A percentile compares a stretch with the other conserved stretches of the same genome.
Evolutionary conservation across 306 rosid genomes (phyloP).

Genomic region (Acacia acuminata): DNA sequence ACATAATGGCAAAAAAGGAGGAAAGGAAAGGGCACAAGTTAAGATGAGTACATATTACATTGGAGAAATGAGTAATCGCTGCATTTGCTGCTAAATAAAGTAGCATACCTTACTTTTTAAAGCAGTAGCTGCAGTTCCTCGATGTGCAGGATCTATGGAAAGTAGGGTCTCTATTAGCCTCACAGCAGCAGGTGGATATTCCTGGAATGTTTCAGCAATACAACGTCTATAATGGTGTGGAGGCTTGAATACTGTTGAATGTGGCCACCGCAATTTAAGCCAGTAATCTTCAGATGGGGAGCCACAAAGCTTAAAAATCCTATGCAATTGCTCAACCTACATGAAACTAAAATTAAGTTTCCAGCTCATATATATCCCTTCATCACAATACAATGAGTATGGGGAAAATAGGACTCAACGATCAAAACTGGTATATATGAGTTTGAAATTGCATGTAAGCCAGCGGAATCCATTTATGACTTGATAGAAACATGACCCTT

Average conservation of each 20-base stretch:
- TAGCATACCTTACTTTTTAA: slow-evolving; percentile 69
- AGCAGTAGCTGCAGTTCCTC: slow-evolving; percentile 84
- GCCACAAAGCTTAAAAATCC: slow-evolving; percentile 94
- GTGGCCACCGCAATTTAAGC: slow-evolving; percentile 59
- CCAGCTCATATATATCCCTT: slow-evolving; percentile 18
- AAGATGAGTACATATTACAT: slow-evolving; percentile 22
- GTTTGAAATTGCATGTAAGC: not conserved
- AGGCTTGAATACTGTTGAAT: slow-evolving; percentile 70
- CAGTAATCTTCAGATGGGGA: slow-evolving; percentile 94
- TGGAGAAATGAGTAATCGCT: slow-evolving; percentile 2
- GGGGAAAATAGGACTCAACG: slow-evolving; percentile 7
- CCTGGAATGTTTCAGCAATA: slow-evolving; percentile 73
- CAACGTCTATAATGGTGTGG: slow-evolving; percentile 79
- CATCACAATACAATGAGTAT: not conserved
- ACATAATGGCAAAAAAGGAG: not conserved
- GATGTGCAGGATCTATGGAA: slow-evolving; percentile 67
- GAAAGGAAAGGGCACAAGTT: not conserved
- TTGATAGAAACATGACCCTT: not conserved
- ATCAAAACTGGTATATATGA: slow-evolving; percentile 20
- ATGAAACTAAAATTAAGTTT: slow-evolving; percentile 25
- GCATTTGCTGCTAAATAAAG: slow-evolving; percentile 20
- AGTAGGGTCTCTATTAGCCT: slow-evolving; percentile 80
- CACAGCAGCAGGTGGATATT: slow-evolving; percentile 59
- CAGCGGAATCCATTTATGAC: slow-evolving; percentile 13
- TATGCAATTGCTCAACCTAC: slow-evolving; percentile 95